phyloP scores from a whole-genome alignment of 305 asterid species.

The Nicotiana rustica region DNA sequence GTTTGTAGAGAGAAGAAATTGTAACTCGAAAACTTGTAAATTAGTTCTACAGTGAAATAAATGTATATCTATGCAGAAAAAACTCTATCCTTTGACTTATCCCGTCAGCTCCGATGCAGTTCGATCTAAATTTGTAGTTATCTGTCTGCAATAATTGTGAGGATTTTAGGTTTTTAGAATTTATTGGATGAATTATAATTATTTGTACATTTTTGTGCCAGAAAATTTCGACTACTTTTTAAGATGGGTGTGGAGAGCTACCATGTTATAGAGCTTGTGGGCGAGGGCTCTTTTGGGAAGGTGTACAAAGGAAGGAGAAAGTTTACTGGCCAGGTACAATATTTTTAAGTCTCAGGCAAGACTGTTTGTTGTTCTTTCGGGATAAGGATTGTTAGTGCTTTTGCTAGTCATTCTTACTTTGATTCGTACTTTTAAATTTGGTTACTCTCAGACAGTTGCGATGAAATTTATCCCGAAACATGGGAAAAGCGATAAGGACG shows the following conservation, averaged over 20 bases:
- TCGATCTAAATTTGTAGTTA: not conserved
- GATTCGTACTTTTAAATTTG: conserved; percentile 34
- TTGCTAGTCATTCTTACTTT: conserved; percentile 24
- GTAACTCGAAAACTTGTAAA: not conserved
- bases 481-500: conserved; percentile 96
- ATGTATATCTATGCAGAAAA: too few species aligned
- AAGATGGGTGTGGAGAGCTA: conserved; percentile 88
- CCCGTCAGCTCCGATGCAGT: not conserved
- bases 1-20: not conserved
- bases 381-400: conserved; percentile 1
- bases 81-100: not conserved
- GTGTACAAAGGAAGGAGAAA: conserved; percentile 98
- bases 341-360: not conserved
- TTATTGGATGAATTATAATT: not conserved
- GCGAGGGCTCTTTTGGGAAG: conserved; percentile 99
- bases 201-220: not conserved
- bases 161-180: not conserved
- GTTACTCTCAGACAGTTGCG: conserved; percentile 79
- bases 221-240: not conserved
- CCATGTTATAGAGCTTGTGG: conserved; percentile 95
- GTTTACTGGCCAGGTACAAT: conserved; percentile 82
- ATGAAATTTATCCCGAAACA: conserved; percentile 99
- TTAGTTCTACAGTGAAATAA: not conserved
- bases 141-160: conserved; percentile 13
- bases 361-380: not conserved